Evolutionary conservation across 495 filamentous ascomycete genomes (phyloP).

Genomic region (Clavariopsis aquatica): DNA sequence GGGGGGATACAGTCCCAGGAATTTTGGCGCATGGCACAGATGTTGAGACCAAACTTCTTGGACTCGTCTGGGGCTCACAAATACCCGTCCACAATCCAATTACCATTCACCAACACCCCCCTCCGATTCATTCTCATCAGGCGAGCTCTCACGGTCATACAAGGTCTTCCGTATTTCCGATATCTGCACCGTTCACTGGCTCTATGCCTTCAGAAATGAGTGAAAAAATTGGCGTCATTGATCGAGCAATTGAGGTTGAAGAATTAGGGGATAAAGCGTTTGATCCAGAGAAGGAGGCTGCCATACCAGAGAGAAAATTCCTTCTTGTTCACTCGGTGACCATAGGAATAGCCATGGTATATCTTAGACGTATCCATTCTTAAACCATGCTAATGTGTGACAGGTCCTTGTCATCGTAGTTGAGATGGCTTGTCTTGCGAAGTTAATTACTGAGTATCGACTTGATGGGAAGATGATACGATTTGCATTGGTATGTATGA

Average conservation of each 20-base stretch:
- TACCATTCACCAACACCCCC: conserved; percentile 21
- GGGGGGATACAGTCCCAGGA: conserved; percentile 46
- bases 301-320: conserved; percentile 30
- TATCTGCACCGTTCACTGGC: conserved; percentile 32
- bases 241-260: conserved; percentile 39
- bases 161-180: conserved; percentile 30
- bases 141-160: conserved; percentile 19
- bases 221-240: conserved; percentile 39
- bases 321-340: conserved; percentile 37
- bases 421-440: conserved; percentile 36
- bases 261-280: conserved; percentile 38
- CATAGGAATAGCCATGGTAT: conserved; percentile 40
- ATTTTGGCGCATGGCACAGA: conserved; percentile 45
- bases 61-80: conserved; percentile 37
- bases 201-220: conserved; percentile 36
- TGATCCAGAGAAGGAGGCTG: conserved; percentile 37
- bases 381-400: neutral
- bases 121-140: conserved; percentile 9
- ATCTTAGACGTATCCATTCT: conserved; percentile 11
- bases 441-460: conserved; percentile 40
- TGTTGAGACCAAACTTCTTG: conserved; percentile 44
- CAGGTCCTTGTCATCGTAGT: conserved; percentile 36
- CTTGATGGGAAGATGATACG: conserved; percentile 40
- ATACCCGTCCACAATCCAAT: conserved; percentile 22
- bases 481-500: conserved; percentile 38